Conservation (phyloP, 225 moss, liverwort and hornwort genomes). For the Thuidium tamariscinum region DNA sequence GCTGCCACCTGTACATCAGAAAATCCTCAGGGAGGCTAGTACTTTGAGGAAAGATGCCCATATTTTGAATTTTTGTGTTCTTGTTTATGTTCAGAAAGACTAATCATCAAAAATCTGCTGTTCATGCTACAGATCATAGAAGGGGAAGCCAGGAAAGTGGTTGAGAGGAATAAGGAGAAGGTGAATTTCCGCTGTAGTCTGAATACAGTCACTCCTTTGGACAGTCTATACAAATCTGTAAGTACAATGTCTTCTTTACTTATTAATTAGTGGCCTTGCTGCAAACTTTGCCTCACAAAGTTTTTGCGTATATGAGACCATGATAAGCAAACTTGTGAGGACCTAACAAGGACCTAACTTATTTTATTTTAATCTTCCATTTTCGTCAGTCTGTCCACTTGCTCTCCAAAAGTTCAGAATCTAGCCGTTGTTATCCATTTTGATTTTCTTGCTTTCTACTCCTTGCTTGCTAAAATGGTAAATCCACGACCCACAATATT, state of each 20-base stretch:
- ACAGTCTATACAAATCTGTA: not conserved
- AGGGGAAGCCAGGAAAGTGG: not conserved
- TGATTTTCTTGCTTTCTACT: not conserved
- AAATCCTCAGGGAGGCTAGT: not conserved
- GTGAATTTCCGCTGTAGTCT: not conserved
- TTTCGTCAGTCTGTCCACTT: not conserved
- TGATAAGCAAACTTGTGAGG: not conserved
- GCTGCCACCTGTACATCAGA: not conserved
- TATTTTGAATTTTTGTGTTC: not conserved
- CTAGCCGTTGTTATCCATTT: not conserved
- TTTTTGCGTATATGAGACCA: not conserved
- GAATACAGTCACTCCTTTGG: not conserved
- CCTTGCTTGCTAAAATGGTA: not conserved
- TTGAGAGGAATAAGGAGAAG: not conserved
- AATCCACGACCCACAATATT: not conserved
- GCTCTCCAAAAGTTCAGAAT: not conserved
- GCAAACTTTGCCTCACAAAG: not conserved
- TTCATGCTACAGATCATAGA: conserved; percentile 2
- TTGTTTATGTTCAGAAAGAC: not conserved
- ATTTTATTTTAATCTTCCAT: not conserved
- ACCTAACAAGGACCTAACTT: not conserved
- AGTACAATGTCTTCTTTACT: not conserved
- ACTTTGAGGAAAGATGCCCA: not conserved
- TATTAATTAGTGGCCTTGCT: not conserved
- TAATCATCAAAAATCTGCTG: not conserved